Percentiles rank a stretch among this genome's conserved stretches.
These are phyloP conservation scores for Dichotomocladium elegans DNA, from an alignment of 371 early-diverging fungal genomes.

Conservation along the genomic window DNA sequence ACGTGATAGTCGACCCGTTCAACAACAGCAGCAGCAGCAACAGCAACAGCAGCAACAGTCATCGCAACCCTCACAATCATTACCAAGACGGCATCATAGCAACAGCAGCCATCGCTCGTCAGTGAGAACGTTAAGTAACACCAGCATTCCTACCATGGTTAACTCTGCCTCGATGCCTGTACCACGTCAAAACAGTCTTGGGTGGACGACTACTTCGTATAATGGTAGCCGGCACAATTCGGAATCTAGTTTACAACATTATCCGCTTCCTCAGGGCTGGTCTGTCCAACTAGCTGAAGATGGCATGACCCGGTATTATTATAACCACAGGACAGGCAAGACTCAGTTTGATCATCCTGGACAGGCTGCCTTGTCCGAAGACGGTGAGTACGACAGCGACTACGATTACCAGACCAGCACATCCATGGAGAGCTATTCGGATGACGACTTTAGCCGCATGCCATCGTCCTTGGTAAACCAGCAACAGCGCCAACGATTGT, in stretches of 20 bases:
- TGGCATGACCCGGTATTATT: slow-evolving; percentile 31
- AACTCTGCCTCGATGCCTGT: not conserved
- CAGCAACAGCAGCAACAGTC: not conserved
- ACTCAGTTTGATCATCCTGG: slow-evolving; percentile 26
- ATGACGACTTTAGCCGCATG: slow-evolving; percentile 1
- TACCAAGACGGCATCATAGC: not conserved
- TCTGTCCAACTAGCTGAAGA: slow-evolving; percentile 30
- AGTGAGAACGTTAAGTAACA: not conserved
- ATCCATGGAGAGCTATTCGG: not conserved
- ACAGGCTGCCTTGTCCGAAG: not conserved
- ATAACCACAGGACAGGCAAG: slow-evolving; percentile 26
- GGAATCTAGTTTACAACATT: not conserved
- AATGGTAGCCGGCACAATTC: not conserved
- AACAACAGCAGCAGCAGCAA: not conserved
- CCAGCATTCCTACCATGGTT: not conserved
- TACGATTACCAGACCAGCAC: not conserved
- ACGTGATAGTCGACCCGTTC: not conserved
- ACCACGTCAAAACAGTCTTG: not conserved
- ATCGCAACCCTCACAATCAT: not conserved
- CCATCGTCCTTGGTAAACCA: no score
- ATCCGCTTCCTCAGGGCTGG: slow-evolving; percentile 36
- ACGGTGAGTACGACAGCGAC: slow-evolving; percentile 7
- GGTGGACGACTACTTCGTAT: slow-evolving; percentile 8
- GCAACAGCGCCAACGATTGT: not conserved
- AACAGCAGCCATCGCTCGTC: no score